Conservation (phyloP, 73 alveolate genomes). For the Breviolum minutum region DNA sequence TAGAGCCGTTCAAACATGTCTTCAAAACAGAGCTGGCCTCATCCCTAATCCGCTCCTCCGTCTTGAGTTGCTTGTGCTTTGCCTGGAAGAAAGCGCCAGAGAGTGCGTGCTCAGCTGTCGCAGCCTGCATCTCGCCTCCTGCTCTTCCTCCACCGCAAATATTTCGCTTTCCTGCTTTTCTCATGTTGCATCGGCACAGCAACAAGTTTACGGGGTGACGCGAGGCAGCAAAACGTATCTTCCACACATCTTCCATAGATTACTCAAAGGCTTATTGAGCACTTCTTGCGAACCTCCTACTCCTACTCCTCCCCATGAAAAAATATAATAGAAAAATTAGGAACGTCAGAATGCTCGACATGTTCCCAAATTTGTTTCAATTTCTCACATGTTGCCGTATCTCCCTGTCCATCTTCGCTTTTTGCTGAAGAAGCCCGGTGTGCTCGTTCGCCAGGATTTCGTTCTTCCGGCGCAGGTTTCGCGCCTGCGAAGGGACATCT, state of each 20-base stretch:
- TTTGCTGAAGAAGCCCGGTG: slow-evolving; percentile 3
- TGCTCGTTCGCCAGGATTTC: slow-evolving; percentile 58
- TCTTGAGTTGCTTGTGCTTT: not conserved
- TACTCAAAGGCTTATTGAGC: not conserved
- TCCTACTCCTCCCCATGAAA: not conserved
- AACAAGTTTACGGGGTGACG: too few species aligned
- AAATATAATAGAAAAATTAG: not conserved
- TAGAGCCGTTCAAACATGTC: not conserved
- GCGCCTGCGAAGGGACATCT: not conserved
- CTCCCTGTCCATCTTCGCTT: not conserved
- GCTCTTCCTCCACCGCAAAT: not conserved
- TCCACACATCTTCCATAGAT: not conserved
- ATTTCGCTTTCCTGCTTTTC: slow-evolving; percentile 17
- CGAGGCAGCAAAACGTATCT: not conserved
- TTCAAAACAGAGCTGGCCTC: not conserved
- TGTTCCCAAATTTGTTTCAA: not conserved
- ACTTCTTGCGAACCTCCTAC: too few species aligned
- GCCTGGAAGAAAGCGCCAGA: not conserved
- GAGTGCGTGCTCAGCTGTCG: too few species aligned
- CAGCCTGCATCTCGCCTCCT: not conserved
- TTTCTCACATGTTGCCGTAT: not conserved
- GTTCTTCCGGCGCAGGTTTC: slow-evolving; percentile 67
- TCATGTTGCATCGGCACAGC: not conserved
- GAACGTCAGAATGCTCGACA: too few species aligned
- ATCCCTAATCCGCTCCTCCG: not conserved